These are phyloP conservation scores for Pleurotus sapidus DNA, from an alignment of 768 basidiomycete genomes.

Conservation along the genomic window DNA sequence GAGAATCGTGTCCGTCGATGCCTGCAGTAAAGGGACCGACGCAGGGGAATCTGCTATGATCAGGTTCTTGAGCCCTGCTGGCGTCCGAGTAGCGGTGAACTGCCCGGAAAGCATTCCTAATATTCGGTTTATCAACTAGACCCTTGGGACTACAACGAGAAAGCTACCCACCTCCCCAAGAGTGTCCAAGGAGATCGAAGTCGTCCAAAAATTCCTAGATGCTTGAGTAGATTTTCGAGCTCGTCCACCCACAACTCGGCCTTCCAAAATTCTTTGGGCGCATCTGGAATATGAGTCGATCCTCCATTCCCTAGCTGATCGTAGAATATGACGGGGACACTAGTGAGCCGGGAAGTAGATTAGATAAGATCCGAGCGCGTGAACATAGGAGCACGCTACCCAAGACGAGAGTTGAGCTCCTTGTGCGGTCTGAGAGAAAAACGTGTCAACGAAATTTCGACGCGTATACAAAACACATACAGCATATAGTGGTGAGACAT, in stretches of 20 bases:
- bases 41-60: slow-evolving; percentile 29
- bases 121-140: neutral
- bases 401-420: neutral
- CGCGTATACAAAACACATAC: neutral
- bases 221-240: slow-evolving; percentile 43
- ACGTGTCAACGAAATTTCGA: too few relatives aligned
- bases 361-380: neutral
- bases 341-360: neutral
- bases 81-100: slow-evolving; percentile 34
- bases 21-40: slow-evolving; percentile 20
- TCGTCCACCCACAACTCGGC: slow-evolving; percentile 51
- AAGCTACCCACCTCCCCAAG: slow-evolving; percentile 38
- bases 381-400: neutral
- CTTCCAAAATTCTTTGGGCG: slow-evolving; percentile 37
- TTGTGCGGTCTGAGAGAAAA: neutral
- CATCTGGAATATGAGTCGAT: slow-evolving; percentile 40
- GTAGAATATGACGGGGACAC: slow-evolving; percentile 41
- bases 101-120: slow-evolving; percentile 43
- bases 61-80: slow-evolving; percentile 32
- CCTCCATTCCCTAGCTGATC: slow-evolving; percentile 47
- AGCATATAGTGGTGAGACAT: slow-evolving; percentile 14
- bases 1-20: neutral
- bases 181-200: slow-evolving; percentile 51
- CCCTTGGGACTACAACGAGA: too few relatives aligned
- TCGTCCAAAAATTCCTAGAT: slow-evolving; percentile 35